Conservation (phyloP, 2,329 filamentous ascomycete genomes). For the Penicillium sp. region DNA sequence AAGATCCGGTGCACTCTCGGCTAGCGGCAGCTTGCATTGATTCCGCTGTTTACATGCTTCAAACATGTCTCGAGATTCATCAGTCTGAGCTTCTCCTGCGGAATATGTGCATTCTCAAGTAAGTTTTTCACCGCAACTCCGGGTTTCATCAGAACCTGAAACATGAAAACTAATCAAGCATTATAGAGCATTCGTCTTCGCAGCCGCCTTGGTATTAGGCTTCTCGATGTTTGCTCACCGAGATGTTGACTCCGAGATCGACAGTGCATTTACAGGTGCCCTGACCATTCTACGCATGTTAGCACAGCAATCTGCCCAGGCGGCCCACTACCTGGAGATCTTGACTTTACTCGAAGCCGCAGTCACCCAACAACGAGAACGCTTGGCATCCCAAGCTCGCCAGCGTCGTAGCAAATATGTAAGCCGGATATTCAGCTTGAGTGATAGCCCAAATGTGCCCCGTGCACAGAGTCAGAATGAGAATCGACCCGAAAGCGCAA, state of each 20-base stretch:
- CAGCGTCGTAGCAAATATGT: conserved; percentile 36
- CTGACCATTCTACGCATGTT: conserved; percentile 53
- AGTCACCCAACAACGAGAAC: conserved; percentile 44
- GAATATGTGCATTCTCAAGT: conserved; percentile 64
- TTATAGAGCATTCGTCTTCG: conserved; percentile 54
- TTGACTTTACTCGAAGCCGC: conserved; percentile 50
- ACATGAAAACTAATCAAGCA: not conserved
- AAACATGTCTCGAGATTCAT: conserved; percentile 54
- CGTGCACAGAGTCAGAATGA: conserved; percentile 5
- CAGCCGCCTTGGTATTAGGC: conserved; percentile 58
- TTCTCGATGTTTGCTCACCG: conserved; percentile 57
- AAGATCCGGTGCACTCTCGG: conserved; percentile 32
- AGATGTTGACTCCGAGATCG: conserved; percentile 41
- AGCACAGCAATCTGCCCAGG: conserved; percentile 54
- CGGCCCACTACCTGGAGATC: conserved; percentile 59
- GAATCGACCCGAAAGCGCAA: conserved; percentile 1
- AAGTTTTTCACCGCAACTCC: conserved; percentile 20
- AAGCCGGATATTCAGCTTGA: conserved; percentile 38
- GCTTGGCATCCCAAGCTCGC: conserved; percentile 26
- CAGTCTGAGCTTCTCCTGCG: conserved; percentile 48
- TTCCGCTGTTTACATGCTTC: conserved; percentile 56
- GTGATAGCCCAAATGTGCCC: conserved; percentile 11
- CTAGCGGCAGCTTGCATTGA: conserved; percentile 58
- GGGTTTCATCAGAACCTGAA: not conserved
- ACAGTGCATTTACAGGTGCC: conserved; percentile 51